Conservation (phyloP, 140 eudicot genomes). For the Senecio squalidus region DNA sequence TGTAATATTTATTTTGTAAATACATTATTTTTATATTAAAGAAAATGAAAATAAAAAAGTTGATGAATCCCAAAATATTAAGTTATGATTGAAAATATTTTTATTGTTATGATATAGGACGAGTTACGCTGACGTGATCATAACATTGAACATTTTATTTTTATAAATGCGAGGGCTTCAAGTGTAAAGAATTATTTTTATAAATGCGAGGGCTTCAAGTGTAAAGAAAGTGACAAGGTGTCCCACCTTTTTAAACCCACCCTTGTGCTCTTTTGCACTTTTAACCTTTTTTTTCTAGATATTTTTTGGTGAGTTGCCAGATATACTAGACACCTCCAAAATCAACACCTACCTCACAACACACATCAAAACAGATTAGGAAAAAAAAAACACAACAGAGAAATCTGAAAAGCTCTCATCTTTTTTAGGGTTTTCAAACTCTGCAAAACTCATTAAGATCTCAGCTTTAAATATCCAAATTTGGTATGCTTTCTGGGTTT, state of each 20-base stretch:
- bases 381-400: conserved; percentile 1
- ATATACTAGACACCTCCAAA: conserved; percentile 25
- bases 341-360: conserved; percentile 38
- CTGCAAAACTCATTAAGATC: no score
- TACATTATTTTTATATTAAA: no score
- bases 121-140: no score
- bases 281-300: conserved; percentile 25
- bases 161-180: no score
- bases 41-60: no score
- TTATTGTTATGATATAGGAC: no score
- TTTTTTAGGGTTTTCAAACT: conserved; percentile 14
- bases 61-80: no score
- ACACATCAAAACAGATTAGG: conserved; percentile 26
- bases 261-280: conserved; percentile 28
- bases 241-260: conserved; percentile 45
- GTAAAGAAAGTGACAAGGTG: conserved; percentile 61
- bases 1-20: no score
- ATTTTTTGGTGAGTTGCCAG: conserved; percentile 30
- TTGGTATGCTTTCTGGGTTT: conserved; percentile 35
- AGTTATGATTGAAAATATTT: no score
- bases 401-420: conserved; percentile 27
- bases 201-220: no score
- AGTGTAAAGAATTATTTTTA: conserved; percentile 48
- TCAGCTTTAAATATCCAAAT: no score
- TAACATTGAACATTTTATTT: no score